phyloP scores from a whole-genome alignment of 2,329 filamentous ascomycete genomes.

The Diaporthe humulicola region DNA sequence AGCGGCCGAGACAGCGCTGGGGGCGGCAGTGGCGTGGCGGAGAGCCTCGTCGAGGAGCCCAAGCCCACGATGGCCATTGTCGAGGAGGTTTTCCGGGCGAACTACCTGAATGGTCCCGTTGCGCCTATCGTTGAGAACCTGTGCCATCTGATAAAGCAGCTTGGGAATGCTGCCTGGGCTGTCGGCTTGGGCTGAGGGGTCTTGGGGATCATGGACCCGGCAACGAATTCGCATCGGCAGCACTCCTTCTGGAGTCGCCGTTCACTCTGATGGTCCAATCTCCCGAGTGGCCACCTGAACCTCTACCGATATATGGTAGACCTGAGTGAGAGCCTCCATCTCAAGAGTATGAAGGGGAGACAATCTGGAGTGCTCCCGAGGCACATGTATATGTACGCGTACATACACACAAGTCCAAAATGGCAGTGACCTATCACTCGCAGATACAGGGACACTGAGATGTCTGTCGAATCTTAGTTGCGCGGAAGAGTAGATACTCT shows the following conservation, averaged over 20 bases:
- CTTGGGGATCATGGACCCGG: too few species aligned
- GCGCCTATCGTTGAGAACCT: conserved; percentile 78
- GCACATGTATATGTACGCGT: not conserved
- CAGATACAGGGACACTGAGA: not conserved
- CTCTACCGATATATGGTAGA: not conserved
- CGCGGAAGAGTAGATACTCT: not conserved
- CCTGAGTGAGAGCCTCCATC: not conserved
- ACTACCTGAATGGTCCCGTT: conserved; percentile 60
- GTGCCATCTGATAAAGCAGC: conserved; percentile 71
- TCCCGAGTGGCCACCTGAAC: not conserved
- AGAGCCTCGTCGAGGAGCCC: conserved; percentile 66
- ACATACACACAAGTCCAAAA: not conserved
- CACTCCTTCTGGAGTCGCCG: not conserved
- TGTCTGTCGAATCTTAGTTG: not conserved
- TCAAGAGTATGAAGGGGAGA: not conserved
- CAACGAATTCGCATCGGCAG: not conserved
- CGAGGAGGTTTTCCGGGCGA: conserved; percentile 67
- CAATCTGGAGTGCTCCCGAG: not conserved
- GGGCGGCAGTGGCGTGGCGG: conserved; percentile 46
- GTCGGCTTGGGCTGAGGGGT: conserved; percentile 47
- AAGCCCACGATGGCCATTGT: conserved; percentile 70
- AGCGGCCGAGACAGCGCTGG: conserved; percentile 15
- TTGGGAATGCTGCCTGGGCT: conserved; percentile 64
- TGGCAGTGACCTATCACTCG: too few species aligned
- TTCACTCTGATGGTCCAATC: not conserved